phyloP scores from a whole-genome alignment of 2,329 filamentous ascomycete species.

The Curvularia spicifera region DNA sequence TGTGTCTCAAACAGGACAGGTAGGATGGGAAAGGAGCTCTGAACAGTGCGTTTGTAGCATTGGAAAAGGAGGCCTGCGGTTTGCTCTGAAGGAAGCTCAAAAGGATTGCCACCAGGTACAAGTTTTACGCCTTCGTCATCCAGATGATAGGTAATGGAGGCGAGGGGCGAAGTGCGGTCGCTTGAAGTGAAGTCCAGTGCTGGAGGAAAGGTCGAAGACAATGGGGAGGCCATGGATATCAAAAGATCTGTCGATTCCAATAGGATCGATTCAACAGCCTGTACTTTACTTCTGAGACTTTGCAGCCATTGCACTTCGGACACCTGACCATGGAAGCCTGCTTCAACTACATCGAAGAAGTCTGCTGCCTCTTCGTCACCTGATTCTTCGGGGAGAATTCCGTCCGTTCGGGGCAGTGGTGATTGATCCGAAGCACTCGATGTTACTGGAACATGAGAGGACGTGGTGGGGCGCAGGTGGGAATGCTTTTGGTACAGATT shows the following conservation, averaged over 20 bases:
- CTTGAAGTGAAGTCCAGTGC: background rate
- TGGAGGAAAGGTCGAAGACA: background rate
- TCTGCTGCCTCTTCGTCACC: slow-evolving; percentile 1
- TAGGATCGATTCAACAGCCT: slow-evolving; percentile 8
- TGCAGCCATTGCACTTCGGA: slow-evolving; percentile 33
- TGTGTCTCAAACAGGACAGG: slow-evolving; percentile 10
- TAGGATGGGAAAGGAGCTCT: slow-evolving; percentile 34
- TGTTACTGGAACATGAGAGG: background rate
- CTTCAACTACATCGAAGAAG: slow-evolving; percentile 7
- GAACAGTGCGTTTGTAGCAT: slow-evolving; percentile 40
- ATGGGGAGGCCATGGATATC: background rate
- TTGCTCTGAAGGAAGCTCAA: slow-evolving; percentile 22
- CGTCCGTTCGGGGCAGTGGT: slow-evolving; percentile 3
- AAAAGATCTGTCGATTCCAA: slow-evolving; percentile 8
- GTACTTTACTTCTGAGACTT: slow-evolving; percentile 14
- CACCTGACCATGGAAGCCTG: slow-evolving; percentile 20
- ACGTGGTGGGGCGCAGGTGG: background rate
- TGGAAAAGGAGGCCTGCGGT: slow-evolving; percentile 29
- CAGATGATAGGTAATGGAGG: slow-evolving; percentile 29
- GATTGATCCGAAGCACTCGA: slow-evolving; percentile 3
- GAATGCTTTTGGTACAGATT: slow-evolving; percentile 4
- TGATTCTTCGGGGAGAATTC: slow-evolving; percentile 1
- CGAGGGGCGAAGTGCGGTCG: background rate
- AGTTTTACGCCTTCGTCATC: slow-evolving; percentile 31
- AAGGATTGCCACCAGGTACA: slow-evolving; percentile 10